Percentiles rank a stretch among this genome's conserved stretches.
phyloP scores from a whole-genome alignment of 148 eudicot species.

The Oxyria digyna region DNA sequence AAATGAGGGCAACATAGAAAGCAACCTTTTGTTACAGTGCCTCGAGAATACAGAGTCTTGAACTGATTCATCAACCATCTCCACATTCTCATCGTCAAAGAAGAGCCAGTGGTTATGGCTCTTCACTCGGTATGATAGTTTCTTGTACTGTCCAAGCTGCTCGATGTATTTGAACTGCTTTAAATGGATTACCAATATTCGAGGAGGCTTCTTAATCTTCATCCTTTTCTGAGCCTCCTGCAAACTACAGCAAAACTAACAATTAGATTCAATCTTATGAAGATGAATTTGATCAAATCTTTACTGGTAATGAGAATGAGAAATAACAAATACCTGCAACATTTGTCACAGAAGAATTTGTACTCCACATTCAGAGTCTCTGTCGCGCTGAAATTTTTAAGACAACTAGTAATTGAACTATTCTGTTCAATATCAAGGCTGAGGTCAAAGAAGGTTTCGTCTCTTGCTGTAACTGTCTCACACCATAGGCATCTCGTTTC shows the following conservation, averaged over 20 bases:
- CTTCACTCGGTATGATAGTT: constrained; percentile 78
- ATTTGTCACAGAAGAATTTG: no score
- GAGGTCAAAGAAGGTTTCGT: constrained; percentile 73
- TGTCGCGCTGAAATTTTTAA: constrained; percentile 78
- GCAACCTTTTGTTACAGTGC: no score
- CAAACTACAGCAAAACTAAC: constrained; percentile 27
- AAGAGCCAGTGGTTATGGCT: constrained; percentile 85
- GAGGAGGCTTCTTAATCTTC: constrained; percentile 90
- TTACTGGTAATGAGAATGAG: neutral
- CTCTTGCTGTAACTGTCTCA: constrained; percentile 86
- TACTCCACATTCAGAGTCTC: constrained; percentile 89
- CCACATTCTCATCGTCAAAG: constrained; percentile 89
- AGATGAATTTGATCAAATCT: neutral
- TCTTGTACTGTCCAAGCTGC: constrained; percentile 75
- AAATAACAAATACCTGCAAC: constrained; percentile 36
- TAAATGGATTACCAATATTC: constrained; percentile 70
- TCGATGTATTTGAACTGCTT: constrained; percentile 86
- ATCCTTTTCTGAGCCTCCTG: constrained; percentile 93
- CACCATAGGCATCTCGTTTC: constrained; percentile 82
- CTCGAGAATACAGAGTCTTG: no score
- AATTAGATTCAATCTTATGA: neutral
- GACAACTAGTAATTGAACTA: constrained; percentile 75
- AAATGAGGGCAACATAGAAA: no score
- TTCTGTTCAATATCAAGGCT: constrained; percentile 92
- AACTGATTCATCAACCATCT: constrained; percentile 85